A percentile compares a stretch with the other conserved stretches of the same genome.
Evolutionary conservation across 129 eudicot species (phyloP).

Genomic region (Escallonia rubra): DNA sequence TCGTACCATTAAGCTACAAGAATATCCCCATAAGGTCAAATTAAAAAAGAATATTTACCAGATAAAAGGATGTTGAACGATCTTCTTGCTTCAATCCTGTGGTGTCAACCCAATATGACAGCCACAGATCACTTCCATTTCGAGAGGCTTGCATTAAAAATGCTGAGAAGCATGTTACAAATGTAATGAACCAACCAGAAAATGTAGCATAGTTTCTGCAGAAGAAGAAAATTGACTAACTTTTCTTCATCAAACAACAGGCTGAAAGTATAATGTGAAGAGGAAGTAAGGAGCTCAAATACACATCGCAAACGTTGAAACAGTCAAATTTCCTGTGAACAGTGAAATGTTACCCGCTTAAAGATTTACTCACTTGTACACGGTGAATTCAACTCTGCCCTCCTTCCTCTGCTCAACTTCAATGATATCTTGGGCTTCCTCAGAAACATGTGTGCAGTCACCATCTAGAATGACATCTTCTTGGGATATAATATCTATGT

Average conservation of each 20-base stretch:
- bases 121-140: slow-evolving; percentile 97
- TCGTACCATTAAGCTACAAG: not conserved
- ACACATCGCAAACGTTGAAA: not conserved
- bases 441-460: slow-evolving; percentile 31
- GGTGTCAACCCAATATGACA: slow-evolving; percentile 86
- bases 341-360: not conserved
- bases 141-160: slow-evolving; percentile 90
- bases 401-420: slow-evolving; percentile 75
- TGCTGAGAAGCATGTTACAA: slow-evolving; percentile 71
- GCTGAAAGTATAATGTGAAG: slow-evolving; percentile 4
- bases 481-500: slow-evolving; percentile 14
- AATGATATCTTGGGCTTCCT: slow-evolving; percentile 30
- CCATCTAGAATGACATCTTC: slow-evolving; percentile 25
- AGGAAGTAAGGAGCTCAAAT: slow-evolving; percentile 6
- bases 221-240: slow-evolving; percentile 13
- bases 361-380: slow-evolving; percentile 58
- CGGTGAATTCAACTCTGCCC: slow-evolving; percentile 79
- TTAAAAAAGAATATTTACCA: slow-evolving; percentile 34
- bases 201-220: slow-evolving; percentile 85
- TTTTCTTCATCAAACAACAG: not conserved
- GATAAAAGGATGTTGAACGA: slow-evolving; percentile 55
- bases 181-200: slow-evolving; percentile 72
- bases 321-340: not conserved
- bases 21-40: not conserved
- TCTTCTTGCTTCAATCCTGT: slow-evolving; percentile 30